phyloP scores from a whole-genome alignment of 2,329 filamentous ascomycete species.

The Davidsoniella neocaledoniae region DNA sequence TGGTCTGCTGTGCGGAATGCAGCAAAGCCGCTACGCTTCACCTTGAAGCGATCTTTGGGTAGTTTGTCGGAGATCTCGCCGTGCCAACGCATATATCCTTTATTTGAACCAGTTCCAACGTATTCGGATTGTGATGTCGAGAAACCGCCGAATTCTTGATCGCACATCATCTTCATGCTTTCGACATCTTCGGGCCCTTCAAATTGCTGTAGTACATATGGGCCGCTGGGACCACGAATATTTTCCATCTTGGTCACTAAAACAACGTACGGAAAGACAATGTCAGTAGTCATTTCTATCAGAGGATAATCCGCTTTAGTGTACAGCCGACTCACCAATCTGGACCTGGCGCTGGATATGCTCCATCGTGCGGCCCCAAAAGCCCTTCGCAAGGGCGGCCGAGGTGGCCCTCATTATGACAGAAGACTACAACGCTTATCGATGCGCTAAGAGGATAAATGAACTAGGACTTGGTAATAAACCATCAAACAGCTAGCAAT shows the following conservation, averaged over 20 bases:
- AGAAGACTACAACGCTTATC: background rate
- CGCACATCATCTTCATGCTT: conserved; percentile 64
- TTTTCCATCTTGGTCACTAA: conserved; percentile 55
- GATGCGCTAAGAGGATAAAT: too few relatives aligned
- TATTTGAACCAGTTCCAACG: conserved; percentile 18
- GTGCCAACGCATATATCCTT: conserved; percentile 58
- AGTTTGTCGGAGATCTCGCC: conserved; percentile 77
- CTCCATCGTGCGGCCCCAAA: conserved; percentile 40
- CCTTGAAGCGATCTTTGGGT: conserved; percentile 53
- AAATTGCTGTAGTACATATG: conserved; percentile 51
- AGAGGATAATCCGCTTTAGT: background rate
- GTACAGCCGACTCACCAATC: conserved; percentile 28
- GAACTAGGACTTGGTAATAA: too few relatives aligned
- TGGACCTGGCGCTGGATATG: conserved; percentile 40
- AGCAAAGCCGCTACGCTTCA: conserved; percentile 72
- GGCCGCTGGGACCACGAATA: conserved; percentile 45
- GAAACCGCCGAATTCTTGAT: conserved; percentile 72
- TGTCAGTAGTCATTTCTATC: background rate
- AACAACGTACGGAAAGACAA: background rate
- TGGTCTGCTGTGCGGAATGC: conserved; percentile 75
- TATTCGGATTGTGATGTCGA: conserved; percentile 60
- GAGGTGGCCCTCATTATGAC: conserved; percentile 19
- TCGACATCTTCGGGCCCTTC: conserved; percentile 28
- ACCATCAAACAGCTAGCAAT: too few relatives aligned
- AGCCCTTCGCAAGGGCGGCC: conserved; percentile 30